Base-by-base conservation (phyloP, 2,329 filamentous ascomycete genomes). In the Talaromyces sp. region DNA sequence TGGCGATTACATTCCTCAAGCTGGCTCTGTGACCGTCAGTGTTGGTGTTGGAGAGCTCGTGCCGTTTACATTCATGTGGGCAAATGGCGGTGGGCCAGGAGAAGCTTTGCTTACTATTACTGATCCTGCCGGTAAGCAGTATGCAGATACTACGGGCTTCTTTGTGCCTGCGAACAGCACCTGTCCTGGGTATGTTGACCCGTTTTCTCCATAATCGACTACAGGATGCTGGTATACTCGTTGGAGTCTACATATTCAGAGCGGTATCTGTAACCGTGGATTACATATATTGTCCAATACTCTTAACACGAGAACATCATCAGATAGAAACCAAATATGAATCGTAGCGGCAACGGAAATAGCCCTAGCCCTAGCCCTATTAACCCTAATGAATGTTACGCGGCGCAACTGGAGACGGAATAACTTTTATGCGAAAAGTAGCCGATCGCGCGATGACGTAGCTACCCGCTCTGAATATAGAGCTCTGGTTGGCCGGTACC, bases 81-180 rank as follows among this genome's bases (percentile, higher is more conserved):
- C 25, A 0, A 63, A 63, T 43, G 51, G 61, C 22, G 61, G 61
- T 36, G 61, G 61, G 0, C 61, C 61, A 7, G 61, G 61, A 31
- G 19, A 58, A 7, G 61, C 51, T n/a, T 6, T 47, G 4, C 25
- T 63, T 7, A 63, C 8, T 5, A 63, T 63, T 25, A 58, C 51
- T 13, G 27, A 49, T 25, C 61, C 61, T 36, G 38, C 51, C 27
- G 61, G 51, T 7, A 63, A 27, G 5, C 25, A 17, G 6, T 38
- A 58, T 25, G 5, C 61, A 17, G 53, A 58, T 19, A 63, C 51
- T 15, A 58, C 61, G 8, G 53, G 62, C 2, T 64, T 64, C 43
- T 64, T 64, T 27, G 62, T 64, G 10, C 62, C 62, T 13, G 62
- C 62, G 15, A 64, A 64, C 40, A 34, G 34, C 29, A 64, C 62